These are phyloP conservation scores for Silene noctiflora DNA, from an alignment of 179 eudicot species.

Conservation along the genomic window DNA sequence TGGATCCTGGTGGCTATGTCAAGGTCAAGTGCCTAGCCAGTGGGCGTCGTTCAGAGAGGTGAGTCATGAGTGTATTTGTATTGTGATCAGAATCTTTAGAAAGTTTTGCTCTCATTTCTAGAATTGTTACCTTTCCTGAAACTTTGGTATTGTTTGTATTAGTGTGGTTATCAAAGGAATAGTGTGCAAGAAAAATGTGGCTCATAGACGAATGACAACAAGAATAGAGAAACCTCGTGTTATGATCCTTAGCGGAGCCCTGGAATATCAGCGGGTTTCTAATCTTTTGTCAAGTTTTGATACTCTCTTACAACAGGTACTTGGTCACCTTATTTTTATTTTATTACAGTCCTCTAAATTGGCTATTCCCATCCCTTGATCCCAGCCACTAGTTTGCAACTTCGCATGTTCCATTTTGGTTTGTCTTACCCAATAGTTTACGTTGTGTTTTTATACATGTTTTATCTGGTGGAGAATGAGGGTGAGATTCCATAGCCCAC, in stretches of 20 bases:
- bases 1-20: conserved; percentile 99
- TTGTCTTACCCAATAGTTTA: not conserved
- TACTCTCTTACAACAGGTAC: conserved; percentile 95
- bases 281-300: conserved; percentile 86
- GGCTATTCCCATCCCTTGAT: not conserved
- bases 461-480: not conserved
- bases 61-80: conserved; percentile 14
- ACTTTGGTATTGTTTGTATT: conserved; percentile 20
- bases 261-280: conserved; percentile 94
- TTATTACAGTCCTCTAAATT: no score
- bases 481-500: not conserved
- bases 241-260: conserved; percentile 94
- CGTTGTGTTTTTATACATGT: not conserved
- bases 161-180: conserved; percentile 88
- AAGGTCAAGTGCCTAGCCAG: conserved; percentile 93
- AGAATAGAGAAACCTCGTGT: conserved; percentile 78
- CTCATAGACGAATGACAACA: conserved; percentile 88
- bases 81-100: not conserved
- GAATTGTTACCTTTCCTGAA: conserved; percentile 15
- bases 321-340: not conserved
- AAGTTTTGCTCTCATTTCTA: not conserved
- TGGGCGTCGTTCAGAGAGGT: conserved; percentile 86
- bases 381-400: not conserved
- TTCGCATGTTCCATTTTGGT: not conserved
- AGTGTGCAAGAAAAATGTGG: conserved; percentile 97